phyloP scores from a whole-genome alignment of 208 protist species.

The Trypanosoma melophagium region DNA sequence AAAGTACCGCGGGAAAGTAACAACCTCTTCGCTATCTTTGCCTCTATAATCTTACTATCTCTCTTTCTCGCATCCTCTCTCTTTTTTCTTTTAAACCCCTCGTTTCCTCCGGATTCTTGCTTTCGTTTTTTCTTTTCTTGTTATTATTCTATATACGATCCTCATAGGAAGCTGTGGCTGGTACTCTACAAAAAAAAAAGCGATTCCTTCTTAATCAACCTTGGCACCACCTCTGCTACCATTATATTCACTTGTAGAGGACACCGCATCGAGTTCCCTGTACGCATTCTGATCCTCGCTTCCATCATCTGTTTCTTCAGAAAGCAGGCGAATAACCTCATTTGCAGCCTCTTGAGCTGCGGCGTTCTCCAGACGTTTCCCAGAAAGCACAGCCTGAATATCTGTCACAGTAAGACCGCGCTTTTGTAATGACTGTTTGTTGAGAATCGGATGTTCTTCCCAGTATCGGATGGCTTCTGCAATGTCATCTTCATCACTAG shows the following conservation, averaged over 20 bases:
- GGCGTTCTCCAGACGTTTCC: slow-evolving; percentile 46
- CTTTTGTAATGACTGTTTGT: slow-evolving; percentile 48
- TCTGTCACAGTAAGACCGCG: slow-evolving; percentile 72
- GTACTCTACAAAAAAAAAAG: background rate
- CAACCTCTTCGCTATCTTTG: background rate
- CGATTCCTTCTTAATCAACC: slow-evolving; percentile 18
- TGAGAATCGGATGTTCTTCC: slow-evolving; percentile 76
- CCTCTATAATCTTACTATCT: background rate
- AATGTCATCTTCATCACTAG: slow-evolving; percentile 22
- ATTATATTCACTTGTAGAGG: slow-evolving; percentile 3
- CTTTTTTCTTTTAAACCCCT: background rate
- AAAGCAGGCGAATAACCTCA: slow-evolving; percentile 76
- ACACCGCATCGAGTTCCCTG: slow-evolving; percentile 34
- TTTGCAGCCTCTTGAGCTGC: slow-evolving; percentile 60
- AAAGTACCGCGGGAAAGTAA: background rate
- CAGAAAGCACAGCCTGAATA: slow-evolving; percentile 66
- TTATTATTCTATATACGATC: background rate
- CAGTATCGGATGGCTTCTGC: slow-evolving; percentile 37
- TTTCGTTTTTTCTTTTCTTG: slow-evolving; percentile 4
- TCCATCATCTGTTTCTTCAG: slow-evolving; percentile 56
- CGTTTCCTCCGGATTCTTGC: background rate
- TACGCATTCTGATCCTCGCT: slow-evolving; percentile 47
- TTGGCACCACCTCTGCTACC: slow-evolving; percentile 4
- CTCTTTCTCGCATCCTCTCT: background rate
- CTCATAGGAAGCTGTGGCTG: background rate